Evolutionary conservation across 805 yeast genomes (phyloP), one percentile per base, ranked within the genome.

Genomic region (Allodekkera sacchari): DNA sequence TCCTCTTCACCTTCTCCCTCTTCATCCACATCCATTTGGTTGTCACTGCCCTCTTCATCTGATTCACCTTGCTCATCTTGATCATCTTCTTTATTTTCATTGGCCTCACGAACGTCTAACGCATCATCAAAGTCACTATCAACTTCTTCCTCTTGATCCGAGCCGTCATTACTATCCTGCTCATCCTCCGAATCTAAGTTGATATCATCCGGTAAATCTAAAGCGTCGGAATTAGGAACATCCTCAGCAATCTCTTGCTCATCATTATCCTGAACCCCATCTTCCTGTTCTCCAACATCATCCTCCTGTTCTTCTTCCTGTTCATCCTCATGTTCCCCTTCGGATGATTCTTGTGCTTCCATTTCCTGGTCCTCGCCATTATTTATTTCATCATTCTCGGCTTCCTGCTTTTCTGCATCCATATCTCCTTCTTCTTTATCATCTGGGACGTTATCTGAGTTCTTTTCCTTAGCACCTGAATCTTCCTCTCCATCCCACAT

Each of bases 401-500:
- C 27, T 49, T 32, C 29, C 64, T 47, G 1, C 36, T 69, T 64
- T n/a, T n/a, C n/a, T n/a, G n/a, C n/a, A n/a, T n/a, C n/a, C n/a
- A n/a, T n/a, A n/a, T n/a, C n/a, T n/a, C n/a, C n/a, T n/a, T n/a
- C n/a, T n/a, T n/a, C n/a, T n/a, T n/a, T n/a, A n/a, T n/a, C n/a
- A 9, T 77, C 74, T 3, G 84, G 77, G 60, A 75, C 58, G 35
- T 71, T 63, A 18, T 87, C 94, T 7, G 88, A 68, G 26, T 85
- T 83, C 51, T 87, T 87, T 47, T 87, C 95, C 48, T 84, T 83
- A 14, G 72, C 68, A 41, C 73, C 73, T 11, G 78, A 85, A 35
- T 76, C 69, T 9, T 80, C 83, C 52, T 89, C 87, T 48, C 88
- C 96, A 48, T 89, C 92, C 95, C 97, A 89, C 95, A 85, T 85